A percentile compares a stretch with the other conserved stretches of the same genome.
These are phyloP conservation scores for Kazachstania martiniae DNA, from an alignment of 805 yeast species.

Conservation along the genomic window DNA sequence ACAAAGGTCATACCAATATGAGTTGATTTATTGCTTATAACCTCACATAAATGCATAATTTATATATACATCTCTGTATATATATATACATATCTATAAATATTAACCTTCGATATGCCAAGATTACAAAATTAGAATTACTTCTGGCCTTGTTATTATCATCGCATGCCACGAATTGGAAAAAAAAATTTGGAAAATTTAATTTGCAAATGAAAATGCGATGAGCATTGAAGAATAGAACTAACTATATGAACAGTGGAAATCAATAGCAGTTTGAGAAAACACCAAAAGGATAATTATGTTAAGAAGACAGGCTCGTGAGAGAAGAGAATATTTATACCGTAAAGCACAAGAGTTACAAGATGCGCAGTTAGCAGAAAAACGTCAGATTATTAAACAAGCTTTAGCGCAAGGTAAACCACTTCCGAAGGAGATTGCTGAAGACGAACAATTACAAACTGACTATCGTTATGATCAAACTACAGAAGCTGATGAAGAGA, in stretches of 20 bases:
- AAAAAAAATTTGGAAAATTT: too few relatives aligned
- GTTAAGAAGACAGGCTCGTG: conserved; percentile 93
- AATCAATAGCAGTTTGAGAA: too few relatives aligned
- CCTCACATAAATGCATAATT: not conserved
- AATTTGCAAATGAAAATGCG: too few relatives aligned
- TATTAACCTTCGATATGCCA: too few relatives aligned
- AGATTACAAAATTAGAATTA: too few relatives aligned
- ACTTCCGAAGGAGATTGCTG: conserved; percentile 80
- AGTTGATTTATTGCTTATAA: not conserved
- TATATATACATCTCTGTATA: not conserved
- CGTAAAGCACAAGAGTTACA: conserved; percentile 82
- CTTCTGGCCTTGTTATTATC: too few relatives aligned
- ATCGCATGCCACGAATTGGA: too few relatives aligned
- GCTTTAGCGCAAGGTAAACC: conserved; percentile 90
- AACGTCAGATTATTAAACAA: conserved; percentile 74
- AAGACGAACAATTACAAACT: conserved; percentile 68
- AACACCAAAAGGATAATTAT: conserved; percentile 24
- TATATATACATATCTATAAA: too few relatives aligned
- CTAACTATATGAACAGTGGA: too few relatives aligned
- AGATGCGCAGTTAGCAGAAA: conserved; percentile 75
- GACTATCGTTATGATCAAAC: conserved; percentile 85
- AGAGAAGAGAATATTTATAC: conserved; percentile 87
- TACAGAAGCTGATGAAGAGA: conserved; percentile 29
- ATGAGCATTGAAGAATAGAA: too few relatives aligned
- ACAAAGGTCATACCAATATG: not conserved